Evolutionary conservation across 495 filamentous ascomycete species (phyloP).

Genomic region (Annulohypoxylon bovei): DNA sequence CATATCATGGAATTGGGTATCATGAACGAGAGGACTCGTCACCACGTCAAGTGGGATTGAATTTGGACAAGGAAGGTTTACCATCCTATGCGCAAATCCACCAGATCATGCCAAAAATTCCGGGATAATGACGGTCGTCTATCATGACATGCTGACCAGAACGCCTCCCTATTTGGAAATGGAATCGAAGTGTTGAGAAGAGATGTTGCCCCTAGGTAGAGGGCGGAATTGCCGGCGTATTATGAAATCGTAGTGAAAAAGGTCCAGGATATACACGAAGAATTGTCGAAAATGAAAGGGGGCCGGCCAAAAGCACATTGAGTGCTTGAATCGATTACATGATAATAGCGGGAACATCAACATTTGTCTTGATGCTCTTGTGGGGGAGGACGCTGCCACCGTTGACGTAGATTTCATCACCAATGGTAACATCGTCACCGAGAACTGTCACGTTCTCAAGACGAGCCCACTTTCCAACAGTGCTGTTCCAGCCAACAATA

Average conservation of each 20-base stretch:
- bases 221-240: constrained; percentile 37
- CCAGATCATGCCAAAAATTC: constrained; percentile 6
- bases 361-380: constrained; percentile 99
- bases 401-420: constrained; percentile 98
- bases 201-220: constrained; percentile 25
- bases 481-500: constrained; percentile 99
- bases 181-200: constrained; percentile 39
- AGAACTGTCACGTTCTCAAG: constrained; percentile 97
- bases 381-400: constrained; percentile 95
- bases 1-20: background rate
- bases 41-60: background rate
- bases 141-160: constrained; percentile 42
- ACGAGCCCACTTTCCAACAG: constrained; percentile 93
- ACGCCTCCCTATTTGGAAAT: constrained; percentile 37
- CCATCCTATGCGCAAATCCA: constrained; percentile 10
- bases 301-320: constrained; percentile 6
- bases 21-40: constrained; percentile 1
- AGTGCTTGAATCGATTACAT: constrained; percentile 65
- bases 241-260: constrained; percentile 44
- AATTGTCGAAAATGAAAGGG: constrained; percentile 17
- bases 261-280: constrained; percentile 41
- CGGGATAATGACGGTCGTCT: constrained; percentile 19
- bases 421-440: constrained; percentile 98
- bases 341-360: constrained; percentile 90
- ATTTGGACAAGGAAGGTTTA: background rate